These are phyloP conservation scores for Lactarius vividus DNA, from an alignment of 768 basidiomycete genomes.

Conservation along the genomic window DNA sequence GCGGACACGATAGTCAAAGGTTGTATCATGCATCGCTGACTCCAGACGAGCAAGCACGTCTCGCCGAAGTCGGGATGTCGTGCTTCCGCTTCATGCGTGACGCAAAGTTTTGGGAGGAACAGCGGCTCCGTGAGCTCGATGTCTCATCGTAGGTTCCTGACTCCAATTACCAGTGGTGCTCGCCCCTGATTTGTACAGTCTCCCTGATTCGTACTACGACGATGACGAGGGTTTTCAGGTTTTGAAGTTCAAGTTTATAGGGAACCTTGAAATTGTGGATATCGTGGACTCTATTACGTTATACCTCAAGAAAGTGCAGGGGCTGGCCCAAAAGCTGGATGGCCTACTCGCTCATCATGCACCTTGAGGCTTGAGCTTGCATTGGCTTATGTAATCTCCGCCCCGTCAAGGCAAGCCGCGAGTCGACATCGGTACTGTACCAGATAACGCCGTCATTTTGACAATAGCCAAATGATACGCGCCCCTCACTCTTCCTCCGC, in stretches of 20 bases:
- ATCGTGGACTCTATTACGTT: conserved; percentile 14
- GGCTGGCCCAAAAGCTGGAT: conserved; percentile 12
- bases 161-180: too few relatives aligned
- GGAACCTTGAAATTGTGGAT: conserved; percentile 12
- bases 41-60: conserved; percentile 19
- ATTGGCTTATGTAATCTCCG: not conserved
- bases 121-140: conserved; percentile 5
- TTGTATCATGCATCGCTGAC: conserved; percentile 14
- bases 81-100: conserved; percentile 23
- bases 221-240: conserved; percentile 11
- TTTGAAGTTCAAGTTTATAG: conserved; percentile 15
- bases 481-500: not conserved
- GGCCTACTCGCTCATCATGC: conserved; percentile 6
- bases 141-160: conserved; percentile 3
- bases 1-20: conserved; percentile 11
- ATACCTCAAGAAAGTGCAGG: conserved; percentile 19
- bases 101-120: conserved; percentile 23
- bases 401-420: not conserved
- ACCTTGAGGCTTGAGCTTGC: not conserved
- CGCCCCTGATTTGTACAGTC: conserved; percentile 11
- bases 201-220: conserved; percentile 11
- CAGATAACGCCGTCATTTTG: not conserved
- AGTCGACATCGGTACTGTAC: too few relatives aligned
- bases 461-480: not conserved
- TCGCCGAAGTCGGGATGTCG: conserved; percentile 13